These are phyloP conservation scores for Kondoa subrosea DNA, from an alignment of 768 basidiomycete genomes.

Conservation along the genomic window DNA sequence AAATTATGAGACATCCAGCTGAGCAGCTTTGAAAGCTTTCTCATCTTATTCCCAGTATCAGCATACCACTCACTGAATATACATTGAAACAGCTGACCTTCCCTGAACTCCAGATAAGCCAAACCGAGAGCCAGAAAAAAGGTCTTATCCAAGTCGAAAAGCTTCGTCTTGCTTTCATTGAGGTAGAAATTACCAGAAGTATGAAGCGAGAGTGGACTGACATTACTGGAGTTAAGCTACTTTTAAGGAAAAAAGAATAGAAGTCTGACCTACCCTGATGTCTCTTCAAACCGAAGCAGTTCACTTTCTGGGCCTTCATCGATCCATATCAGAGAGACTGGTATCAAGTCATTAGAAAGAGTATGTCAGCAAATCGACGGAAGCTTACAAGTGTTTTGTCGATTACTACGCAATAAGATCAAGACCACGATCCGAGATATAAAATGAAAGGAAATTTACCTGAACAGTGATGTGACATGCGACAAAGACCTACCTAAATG, in stretches of 20 bases:
- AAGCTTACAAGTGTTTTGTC: background rate
- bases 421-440: background rate
- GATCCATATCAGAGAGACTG: background rate
- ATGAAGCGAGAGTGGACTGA: background rate
- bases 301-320: background rate
- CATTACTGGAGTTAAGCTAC: background rate
- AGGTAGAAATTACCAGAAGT: background rate
- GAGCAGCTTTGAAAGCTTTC: too few species aligned
- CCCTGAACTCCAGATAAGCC: background rate
- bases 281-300: background rate
- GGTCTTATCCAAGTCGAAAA: background rate
- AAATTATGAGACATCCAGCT: too few species aligned
- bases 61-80: background rate
- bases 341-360: background rate
- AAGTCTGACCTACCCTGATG: background rate
- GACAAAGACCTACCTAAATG: background rate
- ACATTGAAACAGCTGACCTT: background rate
- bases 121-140: background rate
- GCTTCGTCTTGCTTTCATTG: background rate
- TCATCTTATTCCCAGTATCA: background rate
- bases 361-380: background rate
- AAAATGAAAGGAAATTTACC: background rate
- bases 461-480: background rate
- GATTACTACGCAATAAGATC: background rate
- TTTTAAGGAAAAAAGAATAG: background rate